phyloP scores from a whole-genome alignment of 2,329 filamentous ascomycete species.

The Thelonectria rubi region DNA sequence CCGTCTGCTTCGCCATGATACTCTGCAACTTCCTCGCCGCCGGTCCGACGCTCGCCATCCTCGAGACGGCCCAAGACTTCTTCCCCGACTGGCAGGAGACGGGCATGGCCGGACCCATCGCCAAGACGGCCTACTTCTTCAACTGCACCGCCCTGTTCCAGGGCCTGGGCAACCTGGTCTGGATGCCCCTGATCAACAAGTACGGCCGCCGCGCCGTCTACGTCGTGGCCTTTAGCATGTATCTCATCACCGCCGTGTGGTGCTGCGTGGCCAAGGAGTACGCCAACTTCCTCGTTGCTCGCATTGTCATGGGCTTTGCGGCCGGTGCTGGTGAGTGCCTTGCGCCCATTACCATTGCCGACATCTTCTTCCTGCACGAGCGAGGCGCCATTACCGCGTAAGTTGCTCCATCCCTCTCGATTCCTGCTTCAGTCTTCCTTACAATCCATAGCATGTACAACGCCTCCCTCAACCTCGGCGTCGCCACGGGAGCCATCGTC shows the following conservation, averaged over 20 bases:
- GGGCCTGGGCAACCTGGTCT: slow-evolving; percentile 27
- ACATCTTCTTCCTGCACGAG: slow-evolving; percentile 65
- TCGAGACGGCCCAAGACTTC: slow-evolving; percentile 25
- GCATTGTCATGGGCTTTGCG: slow-evolving; percentile 29
- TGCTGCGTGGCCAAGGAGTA: slow-evolving; percentile 23
- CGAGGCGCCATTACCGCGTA: slow-evolving; percentile 58
- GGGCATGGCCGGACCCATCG: slow-evolving; percentile 22
- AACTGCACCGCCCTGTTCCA: slow-evolving; percentile 27
- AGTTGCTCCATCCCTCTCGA: slow-evolving; percentile 28
- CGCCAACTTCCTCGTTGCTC: slow-evolving; percentile 24
- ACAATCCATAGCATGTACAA: slow-evolving; percentile 44
- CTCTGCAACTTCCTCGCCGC: slow-evolving; percentile 31
- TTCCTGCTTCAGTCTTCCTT: background rate
- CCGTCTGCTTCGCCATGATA: slow-evolving; percentile 29
- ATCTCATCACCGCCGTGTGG: slow-evolving; percentile 27
- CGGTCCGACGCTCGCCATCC: slow-evolving; percentile 27
- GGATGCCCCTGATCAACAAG: slow-evolving; percentile 31
- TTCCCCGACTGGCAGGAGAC: slow-evolving; percentile 22
- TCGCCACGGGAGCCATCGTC: slow-evolving; percentile 51
- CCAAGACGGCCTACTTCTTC: slow-evolving; percentile 32
- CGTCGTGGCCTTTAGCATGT: slow-evolving; percentile 23
- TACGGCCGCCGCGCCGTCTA: slow-evolving; percentile 29
- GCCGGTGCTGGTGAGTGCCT: slow-evolving; percentile 35
- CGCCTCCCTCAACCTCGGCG: slow-evolving; percentile 51
- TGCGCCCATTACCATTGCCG: slow-evolving; percentile 58